Base-by-base conservation (phyloP, 148 eudicot species). In the Tetragonia tetragonoides region DNA sequence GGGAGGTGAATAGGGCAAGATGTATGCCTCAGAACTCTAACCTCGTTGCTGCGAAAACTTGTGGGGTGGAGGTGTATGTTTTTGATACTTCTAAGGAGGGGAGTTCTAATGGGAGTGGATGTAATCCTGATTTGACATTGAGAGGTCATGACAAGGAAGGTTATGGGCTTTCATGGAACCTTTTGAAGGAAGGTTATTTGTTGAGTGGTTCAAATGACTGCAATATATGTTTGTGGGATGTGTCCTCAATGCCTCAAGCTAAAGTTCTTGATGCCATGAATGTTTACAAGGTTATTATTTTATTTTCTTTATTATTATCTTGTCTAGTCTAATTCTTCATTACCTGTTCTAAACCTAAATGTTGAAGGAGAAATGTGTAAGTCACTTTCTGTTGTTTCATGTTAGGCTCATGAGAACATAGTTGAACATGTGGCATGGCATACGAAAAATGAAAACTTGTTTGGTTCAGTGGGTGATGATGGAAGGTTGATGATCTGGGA, bases 111-210 rank as follows among this genome's bases (percentile, higher is more conserved):
- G 80, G 73, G 72, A 89, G 66, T 38, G 85, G 74, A 38, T 90
- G 89, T 76, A 72, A 86, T 72, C 97, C 99, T 63, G 90, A 91
- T 79, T 75, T 90, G 79, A 89, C 76, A 82, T 74, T 95, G 79
- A 87, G 82, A 85, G 99, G 99, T 63, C 99, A 95, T 77, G 94
- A 93, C 56, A 91, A 95, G 80, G 99, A 95, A 93, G 99, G 99
- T 3, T 95, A 86, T 88, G 99, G 99, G n/a, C 76, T 95, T 77
- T 93, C 99, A 1, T 95, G 97, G 99, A 93, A 85, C 81, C 91
- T 93, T 12, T 87, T 85, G 23, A 95, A 87, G 77, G 86, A 91
- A 78, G 99, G 97, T 0, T 84, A 89, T 83, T 86, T 95, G 69
- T 84, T 95, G 86, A 95, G 99, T 85, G 97, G 93, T 73, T 95